These are phyloP conservation scores for Exophiala spinifera DNA, from an alignment of 2,329 filamentous ascomycete genomes.

Conservation along the genomic window DNA sequence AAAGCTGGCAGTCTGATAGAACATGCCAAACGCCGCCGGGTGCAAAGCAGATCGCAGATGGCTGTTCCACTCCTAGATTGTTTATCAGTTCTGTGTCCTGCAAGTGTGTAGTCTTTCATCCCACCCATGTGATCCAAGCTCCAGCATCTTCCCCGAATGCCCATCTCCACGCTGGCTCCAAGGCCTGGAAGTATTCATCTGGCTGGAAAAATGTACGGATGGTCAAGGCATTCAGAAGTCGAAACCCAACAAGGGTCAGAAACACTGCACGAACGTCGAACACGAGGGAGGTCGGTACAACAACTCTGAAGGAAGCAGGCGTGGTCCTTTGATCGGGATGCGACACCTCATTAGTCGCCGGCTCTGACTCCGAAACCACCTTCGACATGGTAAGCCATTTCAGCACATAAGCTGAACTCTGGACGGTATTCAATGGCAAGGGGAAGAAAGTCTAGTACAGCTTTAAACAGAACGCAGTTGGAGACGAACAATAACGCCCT, in stretches of 20 bases:
- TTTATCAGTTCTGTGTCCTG: slow-evolving; percentile 14
- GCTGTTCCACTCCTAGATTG: slow-evolving; percentile 79
- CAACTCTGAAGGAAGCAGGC: no score
- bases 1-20: slow-evolving; percentile 63
- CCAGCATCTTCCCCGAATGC: slow-evolving; percentile 69
- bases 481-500: no score
- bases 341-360: not conserved
- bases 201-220: slow-evolving; percentile 94
- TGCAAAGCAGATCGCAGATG: slow-evolving; percentile 87
- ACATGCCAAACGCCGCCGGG: slow-evolving; percentile 75
- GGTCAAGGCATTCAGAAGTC: slow-evolving; percentile 74
- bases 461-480: no score
- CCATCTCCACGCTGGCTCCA: slow-evolving; percentile 90
- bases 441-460: not conserved
- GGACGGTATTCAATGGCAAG: not conserved
- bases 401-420: no score
- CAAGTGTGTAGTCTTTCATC: slow-evolving; percentile 31
- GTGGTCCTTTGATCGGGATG: no score
- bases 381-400: slow-evolving; percentile 1
- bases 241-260: slow-evolving; percentile 59
- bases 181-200: slow-evolving; percentile 93
- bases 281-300: not conserved
- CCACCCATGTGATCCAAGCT: slow-evolving; percentile 95
- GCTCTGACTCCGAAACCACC: not conserved
- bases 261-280: slow-evolving; percentile 31